Conservation (phyloP, 768 basidiomycete genomes). For the Boletus sp. region DNA sequence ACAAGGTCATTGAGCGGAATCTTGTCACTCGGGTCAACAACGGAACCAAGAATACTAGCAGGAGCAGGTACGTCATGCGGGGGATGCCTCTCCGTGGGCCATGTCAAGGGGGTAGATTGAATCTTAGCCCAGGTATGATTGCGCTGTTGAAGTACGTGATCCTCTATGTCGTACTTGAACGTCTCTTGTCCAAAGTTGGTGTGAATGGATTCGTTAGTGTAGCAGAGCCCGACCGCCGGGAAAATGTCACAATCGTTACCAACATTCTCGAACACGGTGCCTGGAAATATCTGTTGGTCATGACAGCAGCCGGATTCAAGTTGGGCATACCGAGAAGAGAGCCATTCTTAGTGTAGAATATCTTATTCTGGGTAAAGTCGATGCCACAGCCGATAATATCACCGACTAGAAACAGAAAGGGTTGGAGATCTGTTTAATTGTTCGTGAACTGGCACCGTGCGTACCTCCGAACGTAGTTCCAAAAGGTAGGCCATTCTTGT, state of each 20-base stretch:
- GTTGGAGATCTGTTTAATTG: not conserved
- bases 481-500: constrained; percentile 69
- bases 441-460: constrained; percentile 24
- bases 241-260: constrained; percentile 67
- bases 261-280: constrained; percentile 68
- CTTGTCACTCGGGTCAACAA: constrained; percentile 51
- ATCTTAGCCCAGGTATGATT: constrained; percentile 67
- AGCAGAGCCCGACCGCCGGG: constrained; percentile 87
- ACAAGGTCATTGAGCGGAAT: constrained; percentile 71
- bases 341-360: constrained; percentile 92
- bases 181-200: constrained; percentile 87
- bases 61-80: constrained; percentile 6
- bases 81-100: constrained; percentile 29
- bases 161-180: constrained; percentile 90
- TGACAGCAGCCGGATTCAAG: constrained; percentile 1
- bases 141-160: constrained; percentile 72
- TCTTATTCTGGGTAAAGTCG: constrained; percentile 76
- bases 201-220: constrained; percentile 71
- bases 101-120: constrained; percentile 53
- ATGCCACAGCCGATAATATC: constrained; percentile 92
- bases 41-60: constrained; percentile 1
- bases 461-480: constrained; percentile 80
- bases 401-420: constrained; percentile 50
- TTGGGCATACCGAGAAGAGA: constrained; percentile 53
- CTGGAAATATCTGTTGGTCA: constrained; percentile 35